Conservation (phyloP, 129 eudicot species). For the Artemisia tridentata region DNA sequence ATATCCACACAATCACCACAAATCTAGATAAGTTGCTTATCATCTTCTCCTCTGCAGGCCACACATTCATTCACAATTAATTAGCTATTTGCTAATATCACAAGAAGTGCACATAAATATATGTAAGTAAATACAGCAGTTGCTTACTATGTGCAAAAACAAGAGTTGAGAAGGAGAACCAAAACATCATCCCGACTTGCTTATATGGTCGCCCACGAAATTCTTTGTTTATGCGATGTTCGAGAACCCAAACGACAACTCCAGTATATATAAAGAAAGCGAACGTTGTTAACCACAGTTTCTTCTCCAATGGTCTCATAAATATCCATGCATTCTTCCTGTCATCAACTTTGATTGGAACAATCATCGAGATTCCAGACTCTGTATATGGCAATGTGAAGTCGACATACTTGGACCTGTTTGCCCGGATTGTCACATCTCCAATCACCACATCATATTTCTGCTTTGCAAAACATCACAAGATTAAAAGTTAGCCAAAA, state of each 20-base stretch:
- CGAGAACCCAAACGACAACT: constrained; percentile 55
- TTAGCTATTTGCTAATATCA: no score
- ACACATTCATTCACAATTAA: not conserved
- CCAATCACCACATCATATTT: constrained; percentile 52
- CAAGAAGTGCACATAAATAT: no score
- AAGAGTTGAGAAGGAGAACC: constrained; percentile 25
- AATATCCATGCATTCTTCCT: no score
- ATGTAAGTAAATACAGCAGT: no score
- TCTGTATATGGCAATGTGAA: constrained; percentile 55
- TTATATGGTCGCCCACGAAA: constrained; percentile 32
- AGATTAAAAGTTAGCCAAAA: not conserved
- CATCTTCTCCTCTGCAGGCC: constrained; percentile 49
- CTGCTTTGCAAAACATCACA: constrained; percentile 25
- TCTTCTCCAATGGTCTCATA: constrained; percentile 18
- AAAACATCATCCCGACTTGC: constrained; percentile 49
- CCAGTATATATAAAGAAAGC: constrained; percentile 53
- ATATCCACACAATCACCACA: no score
- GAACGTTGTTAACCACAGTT: constrained; percentile 48
- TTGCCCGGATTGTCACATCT: constrained; percentile 44
- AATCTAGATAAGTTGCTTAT: constrained; percentile 31
- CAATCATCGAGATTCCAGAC: constrained; percentile 46
- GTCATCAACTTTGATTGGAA: not conserved
- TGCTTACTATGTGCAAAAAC: constrained; percentile 65
- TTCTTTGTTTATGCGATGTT: constrained; percentile 32
- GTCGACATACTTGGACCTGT: constrained; percentile 45